Evolutionary conservation across 2,329 filamentous ascomycete genomes (phyloP).

Genomic region (Exophiala sideris): DNA sequence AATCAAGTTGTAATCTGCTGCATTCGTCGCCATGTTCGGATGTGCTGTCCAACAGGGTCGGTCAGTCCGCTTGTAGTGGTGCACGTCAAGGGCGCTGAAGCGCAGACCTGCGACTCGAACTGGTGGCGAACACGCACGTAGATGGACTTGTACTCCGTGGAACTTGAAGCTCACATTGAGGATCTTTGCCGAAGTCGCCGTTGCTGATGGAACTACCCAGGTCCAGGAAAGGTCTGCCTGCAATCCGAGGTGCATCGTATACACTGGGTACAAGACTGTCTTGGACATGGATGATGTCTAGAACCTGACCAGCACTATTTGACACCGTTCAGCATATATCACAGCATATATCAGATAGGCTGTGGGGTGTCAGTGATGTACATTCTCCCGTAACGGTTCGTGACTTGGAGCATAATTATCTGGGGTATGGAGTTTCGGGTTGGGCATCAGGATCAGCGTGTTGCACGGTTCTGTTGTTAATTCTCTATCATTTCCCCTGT

Average conservation of each 20-base stretch:
- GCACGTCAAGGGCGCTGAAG: slow-evolving; percentile 52
- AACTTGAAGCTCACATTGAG: slow-evolving; percentile 42
- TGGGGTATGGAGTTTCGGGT: slow-evolving; percentile 10
- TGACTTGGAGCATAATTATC: too few relatives aligned
- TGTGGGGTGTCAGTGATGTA: neutral
- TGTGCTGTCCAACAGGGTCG: slow-evolving; percentile 56
- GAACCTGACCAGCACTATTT: slow-evolving; percentile 7
- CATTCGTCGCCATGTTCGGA: slow-evolving; percentile 49
- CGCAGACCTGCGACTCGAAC: slow-evolving; percentile 47
- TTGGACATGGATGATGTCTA: slow-evolving; percentile 46
- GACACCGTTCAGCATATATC: neutral
- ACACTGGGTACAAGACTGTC: slow-evolving; percentile 58
- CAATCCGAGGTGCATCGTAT: slow-evolving; percentile 59
- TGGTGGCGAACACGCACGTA: slow-evolving; percentile 31
- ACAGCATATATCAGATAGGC: neutral
- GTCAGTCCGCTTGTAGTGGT: slow-evolving; percentile 53
- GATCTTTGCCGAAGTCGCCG: slow-evolving; percentile 55
- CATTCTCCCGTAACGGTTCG: neutral
- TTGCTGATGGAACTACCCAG: slow-evolving; percentile 53
- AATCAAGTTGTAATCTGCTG: slow-evolving; percentile 39
- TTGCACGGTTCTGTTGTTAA: neutral
- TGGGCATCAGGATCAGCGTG: slow-evolving; percentile 21
- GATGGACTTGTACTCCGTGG: slow-evolving; percentile 60
- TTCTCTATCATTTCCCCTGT: too few relatives aligned
- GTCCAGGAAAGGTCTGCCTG: slow-evolving; percentile 45